Evolutionary conservation across 352 stramenopile species (phyloP), one percentile per base, ranked within the genome.

Genomic region (Phytophthora litchii): DNA sequence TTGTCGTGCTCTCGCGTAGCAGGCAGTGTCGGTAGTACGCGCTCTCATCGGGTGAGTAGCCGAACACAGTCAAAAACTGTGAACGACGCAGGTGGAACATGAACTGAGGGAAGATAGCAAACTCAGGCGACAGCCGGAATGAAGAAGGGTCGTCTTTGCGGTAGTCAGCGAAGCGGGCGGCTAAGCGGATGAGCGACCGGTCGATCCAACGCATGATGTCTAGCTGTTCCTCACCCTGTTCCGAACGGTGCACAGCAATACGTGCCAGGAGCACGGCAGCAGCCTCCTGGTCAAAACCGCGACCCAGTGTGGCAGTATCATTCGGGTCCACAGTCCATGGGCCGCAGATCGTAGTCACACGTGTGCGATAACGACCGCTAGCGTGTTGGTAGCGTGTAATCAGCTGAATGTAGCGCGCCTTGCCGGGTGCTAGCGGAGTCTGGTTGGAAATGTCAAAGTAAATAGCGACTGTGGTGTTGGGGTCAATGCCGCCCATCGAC

Each of bases 11-110:
- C 73, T 99, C 97, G 20, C 92, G 88, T 50, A 94, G 80, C 51
- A 99, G 65, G 43, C 80, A 90, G 73, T 98, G 97, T 25, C 96
- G 86, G 76, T 99, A 99, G 76, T 99, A 99, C 34, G 94, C 89
- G 49, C 93, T 97, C 73, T 99, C 98, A 73, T 99, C 98, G 8
- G 97, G 98, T 58, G 89, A 98, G 61, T 97, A 99, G 58, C 99
- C 99, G 70, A 99, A 99, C 29, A 99, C 85, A 29, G 99, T 98
- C 54, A 99, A 79, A 74, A 99, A 99, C 79, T 99, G 97, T 37
- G 96, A 99, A 25, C 98, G 86, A 32, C 98, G 89, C 49, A 99
- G 68, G 83, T 99, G 97, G 80, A 99, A 99, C 89, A 99, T 99
- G 73, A 99, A 99, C 79, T 99, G 97, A 42, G 98, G 97, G 76